phyloP scores from a whole-genome alignment of 2,329 filamentous ascomycete species.

The Colletotrichum liaoningense region DNA sequence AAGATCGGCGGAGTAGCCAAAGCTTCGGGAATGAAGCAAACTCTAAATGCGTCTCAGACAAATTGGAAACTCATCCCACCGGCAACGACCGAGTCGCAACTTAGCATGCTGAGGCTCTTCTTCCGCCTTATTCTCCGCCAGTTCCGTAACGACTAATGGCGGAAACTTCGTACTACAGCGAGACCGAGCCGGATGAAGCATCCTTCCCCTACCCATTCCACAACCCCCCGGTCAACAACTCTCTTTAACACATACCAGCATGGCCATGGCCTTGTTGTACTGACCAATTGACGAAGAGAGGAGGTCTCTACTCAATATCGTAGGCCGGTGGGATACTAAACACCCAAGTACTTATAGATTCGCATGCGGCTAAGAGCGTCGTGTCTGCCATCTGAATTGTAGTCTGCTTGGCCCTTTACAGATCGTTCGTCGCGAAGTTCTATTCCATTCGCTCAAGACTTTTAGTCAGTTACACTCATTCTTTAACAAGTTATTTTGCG shows the following conservation, averaged over 20 bases:
- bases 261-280: too few species aligned
- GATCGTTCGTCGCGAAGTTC: not conserved
- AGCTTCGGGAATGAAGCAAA: not conserved
- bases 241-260: too few species aligned
- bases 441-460: not conserved
- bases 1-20: not conserved
- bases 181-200: not conserved
- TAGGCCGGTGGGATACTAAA: too few species aligned
- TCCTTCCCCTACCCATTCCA: not conserved
- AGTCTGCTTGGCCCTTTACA: not conserved
- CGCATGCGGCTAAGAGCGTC: not conserved
- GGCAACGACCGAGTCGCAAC: not conserved
- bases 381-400: not conserved
- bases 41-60: constrained; percentile 12
- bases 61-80: not conserved
- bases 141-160: not conserved
- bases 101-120: too few species aligned
- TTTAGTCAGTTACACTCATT: not conserved
- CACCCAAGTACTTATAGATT: not conserved
- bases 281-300: too few species aligned
- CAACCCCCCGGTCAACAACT: too few species aligned
- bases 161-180: not conserved
- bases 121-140: not conserved
- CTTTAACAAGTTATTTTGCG: not conserved
- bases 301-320: too few species aligned